Percentiles rank a stretch among this genome's conserved stretches.
These are phyloP conservation scores for Eucalyptus albens DNA, from an alignment of 345 rosid species.

Conservation along the genomic window DNA sequence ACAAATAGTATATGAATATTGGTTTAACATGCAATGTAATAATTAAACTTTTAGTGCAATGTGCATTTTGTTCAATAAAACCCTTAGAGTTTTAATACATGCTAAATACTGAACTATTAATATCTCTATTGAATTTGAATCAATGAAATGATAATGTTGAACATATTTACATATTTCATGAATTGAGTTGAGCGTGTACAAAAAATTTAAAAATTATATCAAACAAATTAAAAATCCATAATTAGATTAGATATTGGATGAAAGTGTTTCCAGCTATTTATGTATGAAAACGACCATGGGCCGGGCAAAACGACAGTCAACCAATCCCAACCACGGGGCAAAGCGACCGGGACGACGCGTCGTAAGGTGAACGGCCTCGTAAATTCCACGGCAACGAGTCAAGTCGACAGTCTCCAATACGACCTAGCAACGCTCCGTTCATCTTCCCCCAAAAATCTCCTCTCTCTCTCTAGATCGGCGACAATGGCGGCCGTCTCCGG, in stretches of 20 bases:
- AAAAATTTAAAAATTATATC: too few relatives aligned
- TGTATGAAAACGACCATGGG: background rate
- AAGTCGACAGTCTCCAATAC: background rate
- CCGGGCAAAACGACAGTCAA: background rate
- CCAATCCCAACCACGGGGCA: background rate
- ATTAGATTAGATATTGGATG: fast-evolving
- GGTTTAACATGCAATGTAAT: too few relatives aligned
- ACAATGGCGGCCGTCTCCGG: background rate
- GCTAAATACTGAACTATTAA: fast-evolving
- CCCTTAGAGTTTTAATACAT: too few relatives aligned
- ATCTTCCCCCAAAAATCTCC: background rate
- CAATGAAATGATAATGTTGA: fast-evolving
- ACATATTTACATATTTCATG: fast-evolving
- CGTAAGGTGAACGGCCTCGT: background rate
- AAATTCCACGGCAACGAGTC: background rate
- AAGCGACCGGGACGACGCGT: background rate
- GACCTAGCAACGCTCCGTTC: background rate
- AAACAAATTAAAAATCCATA: fast-evolving
- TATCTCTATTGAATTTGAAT: fast-evolving
- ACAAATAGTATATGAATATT: too few relatives aligned
- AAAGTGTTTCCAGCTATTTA: fast-evolving
- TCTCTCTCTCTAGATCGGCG: background rate
- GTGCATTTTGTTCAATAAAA: too few relatives aligned
- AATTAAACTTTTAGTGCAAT: too few relatives aligned
- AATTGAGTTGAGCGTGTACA: fast-evolving